Base-by-base conservation (phyloP, 2,329 filamentous ascomycete species). In the Colletotrichum simmondsii region DNA sequence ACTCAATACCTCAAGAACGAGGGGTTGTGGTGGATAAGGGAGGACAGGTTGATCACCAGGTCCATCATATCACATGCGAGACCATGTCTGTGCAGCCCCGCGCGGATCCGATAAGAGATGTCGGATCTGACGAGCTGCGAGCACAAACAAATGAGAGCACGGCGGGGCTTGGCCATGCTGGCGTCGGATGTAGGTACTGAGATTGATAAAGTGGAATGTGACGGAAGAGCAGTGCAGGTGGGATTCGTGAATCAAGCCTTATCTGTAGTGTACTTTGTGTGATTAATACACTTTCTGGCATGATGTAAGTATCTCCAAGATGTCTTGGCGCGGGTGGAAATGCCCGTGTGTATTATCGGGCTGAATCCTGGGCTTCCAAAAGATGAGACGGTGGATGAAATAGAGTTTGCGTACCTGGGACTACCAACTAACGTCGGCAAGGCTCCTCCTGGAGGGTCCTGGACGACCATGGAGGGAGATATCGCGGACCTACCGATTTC, bases 361-460 rank as follows among this genome's bases (percentile, higher is more conserved):
- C 42, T 49, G 42, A n/a, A n/a, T 49, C 19, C 16, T n/a, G 6
- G 14, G 16, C 3, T 2, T 11, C 10, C 26, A 52, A 56, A 69
- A 69, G 30, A 64, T 65, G 65, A 69, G 70, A 72, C 65, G 70
- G 70, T 60, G 30, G 65, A 63, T 53, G 53, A 46, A 64, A 60
- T 69, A 65, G 19, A 69, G 65, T 72, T 64, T 26, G 26, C 42
- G 59, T 60, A n/a, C 54, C 59, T 64, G 46, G 16, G 30, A 63
- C 30, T 53, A 35, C 10, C 11, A 12, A 35, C 32, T 35, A 30
- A 42, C 24, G 46, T 59, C 59, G 63, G 63, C 69, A 72, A 69
- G 54, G 32, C 24, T 32, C 46, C 16, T 35, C 8, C 7, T n/a
- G 19, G 42, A n/a, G 37, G 37, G 37, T 42, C 37, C 37, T 19